Evolutionary conservation across 331 rosid genomes (phyloP).

Genomic region (Malus hybrid): DNA sequence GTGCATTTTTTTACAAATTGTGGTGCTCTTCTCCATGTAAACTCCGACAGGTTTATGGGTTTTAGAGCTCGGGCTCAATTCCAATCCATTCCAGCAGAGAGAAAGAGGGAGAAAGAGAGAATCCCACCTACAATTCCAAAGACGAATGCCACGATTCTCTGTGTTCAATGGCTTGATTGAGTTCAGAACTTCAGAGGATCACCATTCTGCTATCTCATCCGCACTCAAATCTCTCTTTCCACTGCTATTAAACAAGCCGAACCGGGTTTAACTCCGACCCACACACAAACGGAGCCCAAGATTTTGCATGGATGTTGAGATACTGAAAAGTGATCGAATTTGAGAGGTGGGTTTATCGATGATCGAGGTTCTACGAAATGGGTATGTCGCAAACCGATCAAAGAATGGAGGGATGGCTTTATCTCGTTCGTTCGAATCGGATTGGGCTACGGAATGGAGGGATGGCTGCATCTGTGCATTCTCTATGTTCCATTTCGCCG

Average conservation of each 20-base stretch:
- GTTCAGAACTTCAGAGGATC: slow-evolving; percentile 16
- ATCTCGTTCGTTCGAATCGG: slow-evolving; percentile 65
- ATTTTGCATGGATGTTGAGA: slow-evolving; percentile 21
- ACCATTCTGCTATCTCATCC: not conserved
- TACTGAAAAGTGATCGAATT: not conserved
- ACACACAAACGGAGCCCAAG: not conserved
- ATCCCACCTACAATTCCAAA: slow-evolving; percentile 22
- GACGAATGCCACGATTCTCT: slow-evolving; percentile 20
- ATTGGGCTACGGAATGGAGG: slow-evolving; percentile 34
- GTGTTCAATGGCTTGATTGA: slow-evolving; percentile 17
- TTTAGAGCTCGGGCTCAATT: no score
- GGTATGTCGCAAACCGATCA: slow-evolving; percentile 29
- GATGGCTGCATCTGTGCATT: no score
- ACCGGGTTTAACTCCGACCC: not conserved
- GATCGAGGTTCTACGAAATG: slow-evolving; percentile 14
- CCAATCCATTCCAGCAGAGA: not conserved
- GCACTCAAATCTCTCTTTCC: not conserved
- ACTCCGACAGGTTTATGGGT: no score
- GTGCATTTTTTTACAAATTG: no score
- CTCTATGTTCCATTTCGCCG: not conserved
- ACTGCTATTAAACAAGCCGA: not conserved
- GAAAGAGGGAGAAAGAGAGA: slow-evolving; percentile 2
- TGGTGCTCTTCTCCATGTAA: no score
- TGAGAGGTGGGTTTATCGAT: not conserved
- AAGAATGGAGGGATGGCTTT: slow-evolving; percentile 79